Base-by-base conservation (phyloP, 73 alveolate genomes). In the Paramecium tetraurelia region DNA sequence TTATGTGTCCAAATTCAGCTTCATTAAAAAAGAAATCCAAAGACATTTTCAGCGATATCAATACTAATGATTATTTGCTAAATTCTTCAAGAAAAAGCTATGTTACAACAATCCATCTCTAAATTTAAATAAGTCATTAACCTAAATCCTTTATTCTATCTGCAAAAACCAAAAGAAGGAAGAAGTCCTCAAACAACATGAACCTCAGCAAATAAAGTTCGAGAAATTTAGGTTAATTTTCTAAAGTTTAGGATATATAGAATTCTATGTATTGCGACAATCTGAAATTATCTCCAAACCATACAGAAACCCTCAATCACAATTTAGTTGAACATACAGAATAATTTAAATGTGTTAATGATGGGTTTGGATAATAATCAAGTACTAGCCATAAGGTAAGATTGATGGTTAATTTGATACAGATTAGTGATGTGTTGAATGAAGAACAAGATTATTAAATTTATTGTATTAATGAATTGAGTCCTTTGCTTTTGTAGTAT, bases 401-500 rank as follows among this genome's bases (percentile, higher is more conserved):
- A 80, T 24, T 80, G 4, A 22, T 80, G 50, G 75, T 80, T 0
- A 48, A 80, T 43, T 27, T 80, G 44, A 41, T 80, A 21, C 14
- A 80, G 21, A 80, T 80, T 7, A 80, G 33, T 22, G 90, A 80
- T 80, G 31, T 80, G 10, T 22, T 80, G 14, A 46, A 46, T 22
- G 38, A 40, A 18, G 90, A 80, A 20, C 21, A 31, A 14, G 59
- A 72, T 38, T 36, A n/a, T 7, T 14, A 46, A 80, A 80, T 80
- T 20, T 80, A 80, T 48, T 44, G 70, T 48, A 80, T 80, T n/a
- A 80, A 80, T 20, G 90, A 80, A 41, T 80, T 80, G 43, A 80
- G 76, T 80, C 90, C 90, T 8, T 44, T 80, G 20, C 31, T 80
- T 21, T 46, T 48, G 14, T 48, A 80, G 16, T 24, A 41, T 18